Conservation (phyloP, 306 rosid species). For the Lithocarpus polystachyus region DNA sequence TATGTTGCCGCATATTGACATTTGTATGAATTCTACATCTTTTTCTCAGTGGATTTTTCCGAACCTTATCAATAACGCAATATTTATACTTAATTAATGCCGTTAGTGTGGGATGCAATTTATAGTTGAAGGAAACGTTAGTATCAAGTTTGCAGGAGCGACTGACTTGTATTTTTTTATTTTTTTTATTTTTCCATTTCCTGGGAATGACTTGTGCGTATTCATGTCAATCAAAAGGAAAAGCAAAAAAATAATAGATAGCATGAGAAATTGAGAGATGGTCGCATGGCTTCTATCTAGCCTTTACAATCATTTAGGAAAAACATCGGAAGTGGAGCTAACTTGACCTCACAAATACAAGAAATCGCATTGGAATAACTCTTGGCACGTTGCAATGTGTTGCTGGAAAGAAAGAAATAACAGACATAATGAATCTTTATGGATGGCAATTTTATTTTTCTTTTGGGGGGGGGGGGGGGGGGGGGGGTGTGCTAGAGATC, state of each 20-base stretch:
- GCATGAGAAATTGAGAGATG: not conserved
- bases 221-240: no score
- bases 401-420: not conserved
- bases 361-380: not conserved
- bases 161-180: no score
- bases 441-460: no score
- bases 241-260: not conserved
- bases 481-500: not conserved
- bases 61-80: not conserved
- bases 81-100: not conserved
- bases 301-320: not conserved
- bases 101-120: not conserved
- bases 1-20: not conserved
- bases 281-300: slow-evolving; percentile 18
- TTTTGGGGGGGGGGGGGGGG: no score
- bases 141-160: no score
- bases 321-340: not conserved
- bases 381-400: not conserved
- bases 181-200: no score
- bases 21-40: not conserved
- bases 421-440: not conserved
- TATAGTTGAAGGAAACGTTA: not conserved
- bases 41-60: not conserved
- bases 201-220: no score
- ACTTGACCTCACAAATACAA: no score